Conservation (phyloP, 2,329 filamentous ascomycete species). For the Claviceps capensis region DNA sequence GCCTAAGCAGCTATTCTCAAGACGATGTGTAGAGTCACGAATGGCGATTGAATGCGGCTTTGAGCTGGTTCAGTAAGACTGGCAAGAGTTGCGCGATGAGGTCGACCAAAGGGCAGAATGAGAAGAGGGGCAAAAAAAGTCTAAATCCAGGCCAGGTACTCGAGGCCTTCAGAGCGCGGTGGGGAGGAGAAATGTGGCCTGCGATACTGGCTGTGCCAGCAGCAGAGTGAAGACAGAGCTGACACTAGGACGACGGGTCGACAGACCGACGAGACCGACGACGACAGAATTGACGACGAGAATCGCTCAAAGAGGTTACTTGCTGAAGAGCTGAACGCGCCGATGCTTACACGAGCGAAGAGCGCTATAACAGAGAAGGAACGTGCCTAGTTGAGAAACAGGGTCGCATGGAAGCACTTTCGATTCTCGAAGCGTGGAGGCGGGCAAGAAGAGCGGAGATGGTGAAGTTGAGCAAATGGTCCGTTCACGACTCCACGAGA, state of each 20-base stretch:
- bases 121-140: neutral
- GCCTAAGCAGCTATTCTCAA: slow-evolving; percentile 1
- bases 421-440: neutral
- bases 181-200: neutral
- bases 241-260: neutral
- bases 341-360: neutral
- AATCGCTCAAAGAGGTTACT: neutral
- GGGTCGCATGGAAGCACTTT: neutral
- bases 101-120: neutral
- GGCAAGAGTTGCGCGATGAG: neutral
- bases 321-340: neutral
- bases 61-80: neutral
- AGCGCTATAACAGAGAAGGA: neutral
- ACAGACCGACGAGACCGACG: neutral
- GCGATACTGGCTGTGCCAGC: neutral
- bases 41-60: neutral
- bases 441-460: neutral
- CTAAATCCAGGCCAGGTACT: neutral
- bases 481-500: neutral
- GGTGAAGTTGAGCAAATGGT: slow-evolving; percentile 1
- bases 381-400: neutral
- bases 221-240: neutral
- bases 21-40: neutral
- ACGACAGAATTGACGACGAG: neutral
- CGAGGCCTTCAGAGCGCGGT: slow-evolving; percentile 1